Evolutionary conservation across 1,284 basidiomycete species (phyloP), one percentile per base, ranked within the genome.

Genomic region (Marasmius tenuissimus): DNA sequence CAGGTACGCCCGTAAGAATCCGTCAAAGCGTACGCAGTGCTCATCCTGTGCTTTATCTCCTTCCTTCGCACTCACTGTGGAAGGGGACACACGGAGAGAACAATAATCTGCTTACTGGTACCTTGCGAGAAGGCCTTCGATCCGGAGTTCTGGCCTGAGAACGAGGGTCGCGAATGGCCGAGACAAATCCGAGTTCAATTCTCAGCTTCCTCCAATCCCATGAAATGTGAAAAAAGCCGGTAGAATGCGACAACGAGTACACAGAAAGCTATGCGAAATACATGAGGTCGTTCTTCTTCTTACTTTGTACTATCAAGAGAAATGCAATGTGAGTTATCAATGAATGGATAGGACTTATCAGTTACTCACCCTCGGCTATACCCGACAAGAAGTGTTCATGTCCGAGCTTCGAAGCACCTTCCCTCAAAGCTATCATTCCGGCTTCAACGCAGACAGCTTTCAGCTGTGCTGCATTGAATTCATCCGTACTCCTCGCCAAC

Each of bases 401-500:
- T 34, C 84, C 87, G 63, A 98, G 79, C 75, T 90, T 89, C n/a
- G 88, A 88, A 16, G 96, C 94, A 51, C 96, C 96, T 75, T 98
- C 96, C 66, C 97, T 81, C 52, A 99, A 78, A 18, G 97, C 92
- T 71, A 98, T 97, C 97, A 99, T 99, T 65, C 97, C 97, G 33
- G 97, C 97, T 78, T 98, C 96, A 12, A 98, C 91, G 80, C 96
- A 96, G 20, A 98, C 91, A 38, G 95, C 96, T 79, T 96, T 96
- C 69, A 94, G 76, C 78, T 99, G 97, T 12, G 97, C 97, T 61
- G 96, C 97, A 18, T 94, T 96, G 72, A 99, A 99, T 78, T 99
- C 98, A 79, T 99, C 98, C 58, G 97, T 97, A 68, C 94, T 83
- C 58, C 87, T 80, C 0, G 97, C 94, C 45, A 99, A 84, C 75